A percentile compares a stretch with the other conserved stretches of the same genome.
These are phyloP conservation scores for Sphaerulina vaccinii DNA, from an alignment of 2,329 filamentous ascomycete genomes.

Conservation along the genomic window DNA sequence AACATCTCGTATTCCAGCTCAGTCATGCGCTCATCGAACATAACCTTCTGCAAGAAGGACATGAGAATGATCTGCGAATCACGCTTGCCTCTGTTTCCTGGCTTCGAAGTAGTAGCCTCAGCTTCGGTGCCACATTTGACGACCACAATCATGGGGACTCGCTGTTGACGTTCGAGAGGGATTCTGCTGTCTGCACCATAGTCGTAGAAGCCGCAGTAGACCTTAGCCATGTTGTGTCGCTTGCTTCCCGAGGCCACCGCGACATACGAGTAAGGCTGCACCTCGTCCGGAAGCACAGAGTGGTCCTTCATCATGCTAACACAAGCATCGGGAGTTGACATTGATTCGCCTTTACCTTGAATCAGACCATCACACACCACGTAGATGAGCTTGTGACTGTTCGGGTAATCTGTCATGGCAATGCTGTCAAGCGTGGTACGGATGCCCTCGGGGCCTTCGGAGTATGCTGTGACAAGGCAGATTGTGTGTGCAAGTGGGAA, in stretches of 20 bases:
- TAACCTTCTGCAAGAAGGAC: constrained; percentile 99
- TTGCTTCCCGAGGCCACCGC: constrained; percentile 94
- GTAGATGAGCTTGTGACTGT: constrained; percentile 96
- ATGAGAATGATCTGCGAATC: constrained; percentile 99
- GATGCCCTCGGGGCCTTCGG: constrained; percentile 88
- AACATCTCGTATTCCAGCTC: constrained; percentile 99
- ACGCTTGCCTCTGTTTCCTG: constrained; percentile 95
- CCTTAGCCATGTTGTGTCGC: constrained; percentile 98
- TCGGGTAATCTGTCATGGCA: constrained; percentile 96
- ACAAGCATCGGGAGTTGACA: constrained; percentile 86
- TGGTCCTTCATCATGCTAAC: constrained; percentile 94
- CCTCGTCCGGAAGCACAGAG: constrained; percentile 74
- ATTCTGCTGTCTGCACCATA: constrained; percentile 81
- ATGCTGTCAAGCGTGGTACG: constrained; percentile 94
- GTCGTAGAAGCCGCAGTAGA: constrained; percentile 97
- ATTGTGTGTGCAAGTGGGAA: constrained; percentile 92
- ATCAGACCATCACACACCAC: constrained; percentile 97
- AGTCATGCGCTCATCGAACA: constrained; percentile 99
- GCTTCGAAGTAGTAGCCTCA: constrained; percentile 77
- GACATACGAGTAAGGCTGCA: constrained; percentile 90
- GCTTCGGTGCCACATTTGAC: constrained; percentile 95
- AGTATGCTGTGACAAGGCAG: constrained; percentile 94
- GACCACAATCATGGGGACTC: constrained; percentile 94
- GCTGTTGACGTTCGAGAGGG: constrained; percentile 83
- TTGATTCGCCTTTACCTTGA: constrained; percentile 85